Evolutionary conservation across 768 basidiomycete genomes (phyloP).

Genomic region (Termitomyces sp.): DNA sequence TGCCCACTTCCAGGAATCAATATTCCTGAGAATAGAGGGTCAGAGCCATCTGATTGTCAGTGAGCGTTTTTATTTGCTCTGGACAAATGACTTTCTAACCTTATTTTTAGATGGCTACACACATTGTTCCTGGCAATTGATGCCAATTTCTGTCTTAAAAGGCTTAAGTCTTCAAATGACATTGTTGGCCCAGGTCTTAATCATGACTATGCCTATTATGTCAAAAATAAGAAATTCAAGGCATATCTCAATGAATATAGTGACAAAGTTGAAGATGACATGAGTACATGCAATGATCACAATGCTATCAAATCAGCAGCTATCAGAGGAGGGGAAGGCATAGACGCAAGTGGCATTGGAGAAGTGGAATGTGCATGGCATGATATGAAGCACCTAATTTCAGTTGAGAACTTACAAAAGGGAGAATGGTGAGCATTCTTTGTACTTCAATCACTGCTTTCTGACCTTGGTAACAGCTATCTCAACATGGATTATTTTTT

Average conservation of each 20-base stretch:
- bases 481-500: constrained; percentile 21
- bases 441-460: too few species aligned
- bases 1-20: constrained; percentile 22
- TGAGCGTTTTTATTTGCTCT: too few species aligned
- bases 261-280: background rate
- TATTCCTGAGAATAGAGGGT: constrained; percentile 13
- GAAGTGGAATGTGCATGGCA: background rate
- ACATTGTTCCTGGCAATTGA: constrained; percentile 2
- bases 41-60: background rate
- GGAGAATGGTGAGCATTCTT: background rate
- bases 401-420: background rate
- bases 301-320: background rate
- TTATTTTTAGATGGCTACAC: background rate
- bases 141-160: constrained; percentile 17
- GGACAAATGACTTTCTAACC: too few species aligned
- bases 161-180: too few species aligned
- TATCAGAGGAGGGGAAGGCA: background rate
- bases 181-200: constrained; percentile 8
- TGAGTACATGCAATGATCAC: constrained; percentile 10
- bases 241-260: background rate
- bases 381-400: background rate
- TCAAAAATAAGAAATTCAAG: constrained; percentile 4
- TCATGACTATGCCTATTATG: background rate
- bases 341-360: background rate
- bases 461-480: constrained; percentile 1